Conservation (phyloP, 257 asterid genomes). For the Cruciata laevipes region DNA sequence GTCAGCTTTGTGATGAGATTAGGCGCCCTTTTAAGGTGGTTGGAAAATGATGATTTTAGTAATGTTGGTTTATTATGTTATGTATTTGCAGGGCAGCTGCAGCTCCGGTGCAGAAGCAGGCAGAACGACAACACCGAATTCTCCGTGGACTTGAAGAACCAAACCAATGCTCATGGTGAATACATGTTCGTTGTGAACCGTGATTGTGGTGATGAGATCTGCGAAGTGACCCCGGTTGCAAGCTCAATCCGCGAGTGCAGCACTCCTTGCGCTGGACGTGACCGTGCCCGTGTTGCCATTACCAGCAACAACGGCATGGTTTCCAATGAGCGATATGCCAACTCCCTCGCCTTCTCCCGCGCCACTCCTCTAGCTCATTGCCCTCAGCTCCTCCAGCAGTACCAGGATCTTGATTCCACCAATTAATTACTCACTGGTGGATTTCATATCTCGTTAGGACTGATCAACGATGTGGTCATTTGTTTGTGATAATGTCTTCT, state of each 20-base stretch:
- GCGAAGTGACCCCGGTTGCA: slow-evolving; percentile 42
- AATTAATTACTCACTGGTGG: not conserved
- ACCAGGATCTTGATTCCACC: slow-evolving; percentile 44
- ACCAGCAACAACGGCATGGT: slow-evolving; percentile 71
- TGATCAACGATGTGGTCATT: not conserved
- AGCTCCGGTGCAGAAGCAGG: slow-evolving; percentile 51
- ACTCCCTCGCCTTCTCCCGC: slow-evolving; percentile 53
- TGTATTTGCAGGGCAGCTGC: slow-evolving; percentile 36
- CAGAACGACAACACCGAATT: not conserved
- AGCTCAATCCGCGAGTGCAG: slow-evolving; percentile 52
- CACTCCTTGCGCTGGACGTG: slow-evolving; percentile 47
- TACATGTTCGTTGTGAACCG: slow-evolving; percentile 41
- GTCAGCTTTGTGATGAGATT: no score
- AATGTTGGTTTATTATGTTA: not conserved
- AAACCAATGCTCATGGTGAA: slow-evolving; percentile 36
- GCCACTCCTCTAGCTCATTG: slow-evolving; percentile 44
- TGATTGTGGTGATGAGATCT: slow-evolving; percentile 59
- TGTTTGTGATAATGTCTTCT: slow-evolving; percentile 7
- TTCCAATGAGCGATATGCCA: slow-evolving; percentile 45
- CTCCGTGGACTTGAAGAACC: slow-evolving; percentile 30
- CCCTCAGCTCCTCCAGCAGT: slow-evolving; percentile 54
- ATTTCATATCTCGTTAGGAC: not conserved
- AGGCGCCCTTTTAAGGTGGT: not conserved
- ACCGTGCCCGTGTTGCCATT: slow-evolving; percentile 60
- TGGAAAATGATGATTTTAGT: not conserved